A percentile compares a stretch with the other conserved stretches of the same genome.
Evolutionary conservation across 345 rosid species (phyloP).

Genomic region (Populus tremula): DNA sequence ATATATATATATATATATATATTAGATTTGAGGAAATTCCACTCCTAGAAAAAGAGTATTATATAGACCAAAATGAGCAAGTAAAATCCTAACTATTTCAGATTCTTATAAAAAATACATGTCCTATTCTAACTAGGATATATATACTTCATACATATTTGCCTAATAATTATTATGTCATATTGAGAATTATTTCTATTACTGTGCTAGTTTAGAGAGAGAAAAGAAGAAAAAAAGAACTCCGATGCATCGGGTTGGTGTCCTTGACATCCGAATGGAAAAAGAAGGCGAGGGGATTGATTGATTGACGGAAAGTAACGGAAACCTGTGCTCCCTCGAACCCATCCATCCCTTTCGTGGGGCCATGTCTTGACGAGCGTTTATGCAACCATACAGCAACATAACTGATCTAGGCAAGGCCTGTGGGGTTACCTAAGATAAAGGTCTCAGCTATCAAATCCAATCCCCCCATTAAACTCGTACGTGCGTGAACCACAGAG

Average conservation of each 20-base stretch:
- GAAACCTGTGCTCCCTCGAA: slow-evolving; percentile 3
- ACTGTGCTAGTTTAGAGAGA: too few species aligned
- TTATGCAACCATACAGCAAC: slow-evolving; percentile 3
- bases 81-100: too few species aligned
- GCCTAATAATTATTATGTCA: too few species aligned
- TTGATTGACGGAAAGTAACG: slow-evolving; percentile 5
- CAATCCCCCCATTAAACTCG: not conserved
- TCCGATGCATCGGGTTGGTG: not conserved
- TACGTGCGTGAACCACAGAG: not conserved
- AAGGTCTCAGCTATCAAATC: not conserved
- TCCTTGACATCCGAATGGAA: not conserved
- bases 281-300: not conserved
- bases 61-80: too few species aligned
- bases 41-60: too few species aligned
- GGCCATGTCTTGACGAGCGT: not conserved
- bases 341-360: slow-evolving; percentile 17
- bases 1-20: too few species aligned
- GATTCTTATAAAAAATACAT: too few species aligned
- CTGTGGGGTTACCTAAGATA: slow-evolving; percentile 12
- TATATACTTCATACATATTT: too few species aligned
- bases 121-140: too few species aligned
- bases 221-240: too few species aligned
- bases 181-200: too few species aligned
- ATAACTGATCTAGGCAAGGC: slow-evolving; percentile 3
- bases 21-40: too few species aligned